phyloP scores from a whole-genome alignment of 108 stramenopile species.

The Cyclotella sp. region DNA sequence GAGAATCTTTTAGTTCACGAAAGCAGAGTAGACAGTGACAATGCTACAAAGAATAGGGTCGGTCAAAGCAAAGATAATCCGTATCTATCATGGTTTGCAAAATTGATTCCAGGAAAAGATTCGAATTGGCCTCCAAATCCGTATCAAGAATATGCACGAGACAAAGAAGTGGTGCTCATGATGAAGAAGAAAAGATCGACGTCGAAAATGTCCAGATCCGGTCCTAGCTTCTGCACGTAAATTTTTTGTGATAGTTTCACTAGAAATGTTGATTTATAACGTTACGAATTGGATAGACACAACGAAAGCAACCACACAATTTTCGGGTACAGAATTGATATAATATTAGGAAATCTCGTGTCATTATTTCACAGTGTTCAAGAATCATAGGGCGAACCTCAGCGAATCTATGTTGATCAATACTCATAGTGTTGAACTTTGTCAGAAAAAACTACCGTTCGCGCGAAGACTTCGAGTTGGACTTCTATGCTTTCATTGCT shows the following conservation, averaged over 20 bases:
- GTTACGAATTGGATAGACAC: no score
- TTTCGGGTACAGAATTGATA: no score
- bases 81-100: conserved; percentile 6
- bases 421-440: not conserved
- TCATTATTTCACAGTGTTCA: no score
- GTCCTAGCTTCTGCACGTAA: conserved; percentile 34
- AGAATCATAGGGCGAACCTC: no score
- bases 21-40: no score
- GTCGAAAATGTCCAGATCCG: not conserved
- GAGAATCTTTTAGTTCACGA: no score
- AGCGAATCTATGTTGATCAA: no score
- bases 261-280: no score
- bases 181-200: conserved; percentile 30
- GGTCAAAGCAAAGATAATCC: not conserved
- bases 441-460: not conserved
- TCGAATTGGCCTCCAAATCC: conserved; percentile 20
- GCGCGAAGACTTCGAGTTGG: not conserved
- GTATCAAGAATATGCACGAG: conserved; percentile 6
- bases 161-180: conserved; percentile 14
- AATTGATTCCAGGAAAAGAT: conserved; percentile 6
- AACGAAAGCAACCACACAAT: no score
- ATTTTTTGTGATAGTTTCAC: not conserved
- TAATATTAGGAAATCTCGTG: no score
- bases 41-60: not conserved
- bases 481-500: not conserved